A percentile compares a stretch with the other conserved stretches of the same genome.
These are phyloP conservation scores for Emmonsia crescens DNA, from an alignment of 2,329 filamentous ascomycete species.

Conservation along the genomic window DNA sequence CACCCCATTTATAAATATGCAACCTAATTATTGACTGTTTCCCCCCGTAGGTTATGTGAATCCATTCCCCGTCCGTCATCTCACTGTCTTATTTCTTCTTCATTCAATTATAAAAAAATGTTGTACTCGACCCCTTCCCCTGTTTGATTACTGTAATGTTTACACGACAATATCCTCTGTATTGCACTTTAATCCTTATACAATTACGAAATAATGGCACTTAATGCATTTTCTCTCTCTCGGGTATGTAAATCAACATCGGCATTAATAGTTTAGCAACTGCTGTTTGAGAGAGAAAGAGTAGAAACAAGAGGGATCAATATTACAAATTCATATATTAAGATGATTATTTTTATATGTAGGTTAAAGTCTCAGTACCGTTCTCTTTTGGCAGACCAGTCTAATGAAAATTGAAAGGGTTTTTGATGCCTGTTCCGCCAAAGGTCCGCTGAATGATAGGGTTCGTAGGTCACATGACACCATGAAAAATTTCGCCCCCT, in stretches of 20 bases:
- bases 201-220: neutral
- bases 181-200: neutral
- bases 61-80: neutral
- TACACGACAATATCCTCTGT: neutral
- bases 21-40: neutral
- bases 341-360: neutral
- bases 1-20: neutral
- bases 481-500: neutral
- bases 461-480: neutral
- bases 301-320: neutral
- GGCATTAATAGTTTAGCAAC: neutral
- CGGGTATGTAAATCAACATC: neutral
- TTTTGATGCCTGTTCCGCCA: too few species aligned
- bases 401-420: neutral
- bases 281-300: neutral
- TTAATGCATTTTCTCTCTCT: neutral
- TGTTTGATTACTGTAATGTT: neutral
- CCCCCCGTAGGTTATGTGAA: slow-evolving; percentile 8
- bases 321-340: neutral
- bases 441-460: neutral
- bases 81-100: neutral
- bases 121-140: neutral
- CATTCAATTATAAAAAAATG: neutral
- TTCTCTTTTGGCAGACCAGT: neutral
- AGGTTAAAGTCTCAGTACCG: neutral